Base-by-base conservation (phyloP, 208 protist genomes). In the Naegleria lovaniensis region DNA sequence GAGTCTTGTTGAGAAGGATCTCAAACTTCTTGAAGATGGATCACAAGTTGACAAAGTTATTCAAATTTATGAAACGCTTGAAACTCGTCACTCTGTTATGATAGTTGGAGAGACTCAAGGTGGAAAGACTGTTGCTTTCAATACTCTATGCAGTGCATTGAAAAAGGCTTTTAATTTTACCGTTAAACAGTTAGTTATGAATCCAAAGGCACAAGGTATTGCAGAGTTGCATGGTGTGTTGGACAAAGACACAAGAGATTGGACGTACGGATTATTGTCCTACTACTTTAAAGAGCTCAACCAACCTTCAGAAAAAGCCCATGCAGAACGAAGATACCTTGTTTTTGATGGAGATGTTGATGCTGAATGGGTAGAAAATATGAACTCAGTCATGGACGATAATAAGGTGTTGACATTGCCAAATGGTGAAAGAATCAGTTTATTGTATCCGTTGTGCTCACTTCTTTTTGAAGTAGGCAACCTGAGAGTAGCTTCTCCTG, bases 301-400 rank as follows among this genome's bases (percentile, higher is more conserved):
- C 94, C 95, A 97, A 29, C 91, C 92, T 93, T 67, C 96, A 40
- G 87, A 87, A 40, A 90, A 90, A 5, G 95, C 96, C 58, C 29
- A 89, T 25, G 43, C 43, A 9, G 92, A 93, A 48, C 93, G 97
- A 33, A 95, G 97, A 39, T 99, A 99, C 92, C 97, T 99, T 89
- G 95, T 99, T 48, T 99, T 99, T 94, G 99, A 99, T 93, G 98
- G 98, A 85, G 99, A 99, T 94, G 98, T 99, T 29, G 99, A 99
- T 94, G 98, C 99, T 3, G 96, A 98, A 91, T 99, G 98, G 98
- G 98, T 99, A 86, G 98, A 99, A 95, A 98, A 99, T 93, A 99
- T 99, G 98, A 99, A 99, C 95, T 99, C 98, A 38, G 98, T 99
- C 55, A 99, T 99, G 98, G 99, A 99, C 93, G 98, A 99, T 94